phyloP scores from a whole-genome alignment of 768 basidiomycete species.

The Rossbeevera mucosa region DNA sequence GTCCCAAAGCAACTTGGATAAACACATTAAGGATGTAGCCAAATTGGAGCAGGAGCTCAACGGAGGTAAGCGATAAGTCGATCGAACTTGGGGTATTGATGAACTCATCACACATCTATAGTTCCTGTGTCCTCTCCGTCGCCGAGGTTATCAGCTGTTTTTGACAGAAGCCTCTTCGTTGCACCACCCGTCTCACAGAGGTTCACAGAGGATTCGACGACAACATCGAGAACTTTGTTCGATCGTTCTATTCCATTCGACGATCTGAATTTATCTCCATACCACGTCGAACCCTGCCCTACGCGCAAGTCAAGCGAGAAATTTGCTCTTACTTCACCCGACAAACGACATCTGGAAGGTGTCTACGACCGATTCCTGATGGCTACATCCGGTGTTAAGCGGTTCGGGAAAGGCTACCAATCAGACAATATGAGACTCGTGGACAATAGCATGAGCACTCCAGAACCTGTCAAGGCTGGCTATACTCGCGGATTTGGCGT shows the following conservation, averaged over 20 bases:
- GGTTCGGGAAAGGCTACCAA: conserved; percentile 77
- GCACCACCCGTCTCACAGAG: conserved; percentile 41
- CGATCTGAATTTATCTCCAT: conserved; percentile 58
- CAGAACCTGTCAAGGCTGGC: conserved; percentile 18
- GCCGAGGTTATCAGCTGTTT: conserved; percentile 55
- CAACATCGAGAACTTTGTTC: conserved; percentile 18
- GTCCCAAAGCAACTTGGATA: conserved; percentile 60
- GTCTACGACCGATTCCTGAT: conserved; percentile 82
- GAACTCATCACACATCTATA: conserved; percentile 1
- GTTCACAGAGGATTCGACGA: conserved; percentile 35
- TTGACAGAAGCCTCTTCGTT: conserved; percentile 68
- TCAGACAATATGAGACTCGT: conserved; percentile 54
- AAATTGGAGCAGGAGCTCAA: conserved; percentile 62
- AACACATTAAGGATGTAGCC: conserved; percentile 63
- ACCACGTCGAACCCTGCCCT: conserved; percentile 63
- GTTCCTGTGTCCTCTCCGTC: conserved; percentile 39
- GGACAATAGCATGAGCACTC: conserved; percentile 25
- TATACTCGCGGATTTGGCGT: conserved; percentile 26
- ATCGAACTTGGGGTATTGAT: neutral
- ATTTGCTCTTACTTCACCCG: conserved; percentile 47
- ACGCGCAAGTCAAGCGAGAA: conserved; percentile 38
- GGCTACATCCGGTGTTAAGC: conserved; percentile 77
- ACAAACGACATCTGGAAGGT: conserved; percentile 58
- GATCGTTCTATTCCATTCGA: conserved; percentile 20
- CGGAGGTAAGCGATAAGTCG: conserved; percentile 43